Evolutionary conservation across 208 protist genomes (phyloP).

Genomic region (Leishmania lainsoni): DNA sequence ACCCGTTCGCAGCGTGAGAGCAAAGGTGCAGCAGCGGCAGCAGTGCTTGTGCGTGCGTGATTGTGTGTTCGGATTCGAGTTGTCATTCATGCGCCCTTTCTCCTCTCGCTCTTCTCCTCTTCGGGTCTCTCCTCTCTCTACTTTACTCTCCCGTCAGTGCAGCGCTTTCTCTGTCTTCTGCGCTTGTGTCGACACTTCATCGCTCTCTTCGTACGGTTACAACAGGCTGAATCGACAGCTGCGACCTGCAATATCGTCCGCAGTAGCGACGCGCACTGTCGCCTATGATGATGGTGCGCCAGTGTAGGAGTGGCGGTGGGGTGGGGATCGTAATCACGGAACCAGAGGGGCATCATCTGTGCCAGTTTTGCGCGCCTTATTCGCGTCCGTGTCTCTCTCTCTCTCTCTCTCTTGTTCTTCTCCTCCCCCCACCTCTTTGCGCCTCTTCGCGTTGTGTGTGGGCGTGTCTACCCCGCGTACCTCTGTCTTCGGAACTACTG

Average conservation of each 20-base stretch:
- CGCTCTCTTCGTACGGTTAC: background rate
- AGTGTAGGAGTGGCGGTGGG: background rate
- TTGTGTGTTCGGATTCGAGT: background rate
- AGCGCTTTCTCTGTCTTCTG: background rate
- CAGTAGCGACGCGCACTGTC: background rate
- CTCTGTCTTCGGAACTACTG: too few relatives aligned
- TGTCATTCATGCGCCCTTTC: background rate
- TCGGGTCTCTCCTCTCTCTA: background rate
- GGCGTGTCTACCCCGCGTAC: background rate
- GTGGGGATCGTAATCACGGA: background rate
- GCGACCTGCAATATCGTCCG: background rate
- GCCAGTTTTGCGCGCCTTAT: background rate
- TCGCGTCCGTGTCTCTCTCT: background rate
- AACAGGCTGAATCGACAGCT: slow-evolving; percentile 5
- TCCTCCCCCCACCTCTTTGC: background rate
- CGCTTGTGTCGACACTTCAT: background rate
- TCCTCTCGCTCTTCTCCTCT: background rate
- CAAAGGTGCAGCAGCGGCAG: background rate
- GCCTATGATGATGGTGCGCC: background rate
- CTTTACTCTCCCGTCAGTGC: background rate
- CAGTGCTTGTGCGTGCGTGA: background rate
- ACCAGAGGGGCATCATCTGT: background rate
- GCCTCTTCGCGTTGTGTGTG: background rate
- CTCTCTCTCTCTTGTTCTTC: background rate
- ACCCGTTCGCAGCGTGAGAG: background rate